Evolutionary conservation across 1,139 yeast species (phyloP).

Genomic region (Blastobotrys illinoisensis): DNA sequence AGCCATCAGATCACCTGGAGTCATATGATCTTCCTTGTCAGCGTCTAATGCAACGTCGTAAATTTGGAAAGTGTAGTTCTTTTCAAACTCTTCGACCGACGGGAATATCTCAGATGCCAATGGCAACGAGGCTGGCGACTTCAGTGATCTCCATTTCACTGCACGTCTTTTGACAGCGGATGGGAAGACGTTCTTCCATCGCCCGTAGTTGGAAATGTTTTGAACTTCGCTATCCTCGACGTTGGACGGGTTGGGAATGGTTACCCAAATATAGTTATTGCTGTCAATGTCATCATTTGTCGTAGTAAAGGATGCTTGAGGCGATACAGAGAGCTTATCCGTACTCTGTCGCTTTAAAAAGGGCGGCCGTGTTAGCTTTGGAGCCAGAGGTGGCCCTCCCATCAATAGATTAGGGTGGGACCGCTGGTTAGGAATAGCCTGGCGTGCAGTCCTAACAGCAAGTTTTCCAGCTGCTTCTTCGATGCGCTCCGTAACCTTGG

Average conservation of each 20-base stretch:
- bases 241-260: slow-evolving; percentile 29
- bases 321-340: not conserved
- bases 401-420: not conserved
- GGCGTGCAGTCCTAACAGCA: not conserved
- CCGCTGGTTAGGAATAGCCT: not conserved
- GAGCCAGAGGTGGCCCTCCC: not conserved
- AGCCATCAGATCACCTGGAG: slow-evolving; percentile 61
- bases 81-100: slow-evolving; percentile 49
- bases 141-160: slow-evolving; percentile 88
- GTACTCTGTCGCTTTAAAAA: not conserved
- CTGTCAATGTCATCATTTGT: slow-evolving; percentile 7
- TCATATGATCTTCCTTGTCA: slow-evolving; percentile 48
- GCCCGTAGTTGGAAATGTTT: slow-evolving; percentile 41
- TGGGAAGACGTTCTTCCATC: slow-evolving; percentile 91
- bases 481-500: not conserved
- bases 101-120: slow-evolving; percentile 76
- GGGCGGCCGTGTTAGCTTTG: not conserved
- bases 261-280: slow-evolving; percentile 28
- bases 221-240: slow-evolving; percentile 18
- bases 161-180: slow-evolving; percentile 55
- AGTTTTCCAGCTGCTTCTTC: not conserved
- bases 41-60: slow-evolving; percentile 59
- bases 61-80: slow-evolving; percentile 44
- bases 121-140: slow-evolving; percentile 92
- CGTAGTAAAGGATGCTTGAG: not conserved